Evolutionary conservation across 2,329 filamentous ascomycete species (phyloP), one percentile per base, ranked within the genome.

Genomic region (Cytospora schulzeri): DNA sequence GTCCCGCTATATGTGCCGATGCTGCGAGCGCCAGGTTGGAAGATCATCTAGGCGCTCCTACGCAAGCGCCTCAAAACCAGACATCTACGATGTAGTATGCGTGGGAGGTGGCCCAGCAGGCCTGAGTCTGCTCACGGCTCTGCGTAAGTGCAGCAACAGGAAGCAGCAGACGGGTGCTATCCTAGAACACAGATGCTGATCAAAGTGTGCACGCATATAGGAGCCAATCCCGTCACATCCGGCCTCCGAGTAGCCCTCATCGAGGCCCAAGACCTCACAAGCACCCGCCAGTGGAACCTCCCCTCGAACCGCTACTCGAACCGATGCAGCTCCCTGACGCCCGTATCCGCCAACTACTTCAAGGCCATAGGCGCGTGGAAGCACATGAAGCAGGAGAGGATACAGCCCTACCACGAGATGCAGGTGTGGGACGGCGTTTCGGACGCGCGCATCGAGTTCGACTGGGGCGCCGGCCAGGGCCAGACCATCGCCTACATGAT

Each of bases 401-500:
- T 95, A 38, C 93, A 97, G 79, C 85, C 88, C 0, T 99, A 97
- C 76, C 89, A 96, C 66, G 91, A 94, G 71, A 99, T 99, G 95
- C 91, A 97, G 76, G 95, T 98, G 35, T 99, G 96, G 95, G 95
- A 99, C 76, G 96, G 94, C 67, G 87, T 97, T 63, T 91, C 91
- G 50, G 93, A 88, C 65, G 91, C 93, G 41, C 87, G 89, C 70
- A 95, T 99, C 74, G 90, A 92, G 70, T 99, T 99, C 76, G 91
- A 95, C 78, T 91, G 89, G 89, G 77, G 77, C 26, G 79, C 79
- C 6, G 75, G 73, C 52, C 74, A 79, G 45, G 80, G 80, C 73
- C 85, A 81, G 66, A 91, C 88, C 1, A 92, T 99, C 69, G 95
- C 95, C 12, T 97, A 95, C 75, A 99, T 99, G 94, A 91, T 89